These are phyloP conservation scores for Backusella luteola DNA, from an alignment of 192 early-diverging fungal genomes.

Conservation along the genomic window DNA sequence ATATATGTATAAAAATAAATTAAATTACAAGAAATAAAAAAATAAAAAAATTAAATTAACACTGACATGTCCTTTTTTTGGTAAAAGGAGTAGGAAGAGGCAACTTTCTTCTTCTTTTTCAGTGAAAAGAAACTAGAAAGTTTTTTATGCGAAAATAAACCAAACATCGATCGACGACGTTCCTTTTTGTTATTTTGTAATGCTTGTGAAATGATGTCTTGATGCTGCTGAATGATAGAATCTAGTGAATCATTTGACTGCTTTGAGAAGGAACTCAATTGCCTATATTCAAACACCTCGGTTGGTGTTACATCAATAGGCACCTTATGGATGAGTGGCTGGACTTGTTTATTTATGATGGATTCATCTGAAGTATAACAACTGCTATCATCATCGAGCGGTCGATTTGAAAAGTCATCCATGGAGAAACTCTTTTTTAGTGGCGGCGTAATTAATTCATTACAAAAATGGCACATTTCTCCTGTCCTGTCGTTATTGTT, in stretches of 20 bases:
- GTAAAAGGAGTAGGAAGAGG: background rate
- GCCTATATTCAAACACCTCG: background rate
- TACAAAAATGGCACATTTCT: background rate
- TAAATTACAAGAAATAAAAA: background rate
- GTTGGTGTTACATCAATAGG: background rate
- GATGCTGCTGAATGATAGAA: background rate
- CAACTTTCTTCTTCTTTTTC: background rate
- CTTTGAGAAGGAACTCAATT: background rate
- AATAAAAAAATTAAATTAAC: background rate
- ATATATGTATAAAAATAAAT: background rate
- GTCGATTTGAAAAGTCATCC: background rate
- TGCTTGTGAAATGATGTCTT: background rate
- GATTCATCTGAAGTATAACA: background rate
- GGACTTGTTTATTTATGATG: background rate
- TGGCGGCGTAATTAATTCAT: background rate
- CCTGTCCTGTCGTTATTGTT: background rate
- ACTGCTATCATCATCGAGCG: background rate
- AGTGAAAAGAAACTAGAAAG: background rate
- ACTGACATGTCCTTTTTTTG: conserved; percentile 1
- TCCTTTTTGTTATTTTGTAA: background rate
- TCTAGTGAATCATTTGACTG: background rate
- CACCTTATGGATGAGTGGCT: background rate
- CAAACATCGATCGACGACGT: background rate
- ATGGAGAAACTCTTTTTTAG: conserved; percentile 3
- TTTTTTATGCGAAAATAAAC: background rate